Evolutionary conservation across 805 yeast species (phyloP).

Genomic region (Kodamaea nitidulidarum): DNA sequence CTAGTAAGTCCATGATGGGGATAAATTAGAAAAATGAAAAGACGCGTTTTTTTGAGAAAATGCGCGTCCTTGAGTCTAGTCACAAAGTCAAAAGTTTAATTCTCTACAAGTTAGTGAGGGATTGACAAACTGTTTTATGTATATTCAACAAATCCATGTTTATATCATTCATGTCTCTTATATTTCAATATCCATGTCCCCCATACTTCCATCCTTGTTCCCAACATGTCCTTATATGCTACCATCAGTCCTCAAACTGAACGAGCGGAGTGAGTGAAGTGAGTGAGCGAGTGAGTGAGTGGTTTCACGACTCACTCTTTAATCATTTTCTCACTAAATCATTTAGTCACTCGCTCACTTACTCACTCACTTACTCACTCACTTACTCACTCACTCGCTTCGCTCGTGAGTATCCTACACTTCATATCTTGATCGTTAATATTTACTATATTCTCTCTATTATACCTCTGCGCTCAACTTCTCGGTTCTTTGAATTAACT

Average conservation of each 20-base stretch:
- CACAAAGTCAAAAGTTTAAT: neutral
- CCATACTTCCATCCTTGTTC: neutral
- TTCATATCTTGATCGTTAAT: neutral
- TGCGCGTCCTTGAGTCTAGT: neutral
- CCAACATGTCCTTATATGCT: neutral
- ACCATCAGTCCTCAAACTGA: no score
- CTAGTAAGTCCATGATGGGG: conserved; percentile 12
- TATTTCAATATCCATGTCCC: neutral
- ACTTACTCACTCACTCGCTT: no score
- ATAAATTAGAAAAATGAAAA: neutral
- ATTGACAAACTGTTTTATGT: no score
- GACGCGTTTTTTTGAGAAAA: neutral
- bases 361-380: no score
- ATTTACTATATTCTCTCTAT: neutral
- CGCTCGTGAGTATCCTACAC: neutral
- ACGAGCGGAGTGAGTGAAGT: no score
- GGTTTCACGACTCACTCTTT: no score
- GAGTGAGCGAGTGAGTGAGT: no score
- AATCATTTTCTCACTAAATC: no score
- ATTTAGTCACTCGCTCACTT: no score
- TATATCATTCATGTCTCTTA: no score
- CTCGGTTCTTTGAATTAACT: conserved; percentile 16
- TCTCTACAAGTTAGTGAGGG: no score
- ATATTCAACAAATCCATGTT: no score
- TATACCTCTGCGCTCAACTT: conserved; percentile 6